Base-by-base conservation (phyloP, 257 asterid genomes). In the Salvia hispanica region DNA sequence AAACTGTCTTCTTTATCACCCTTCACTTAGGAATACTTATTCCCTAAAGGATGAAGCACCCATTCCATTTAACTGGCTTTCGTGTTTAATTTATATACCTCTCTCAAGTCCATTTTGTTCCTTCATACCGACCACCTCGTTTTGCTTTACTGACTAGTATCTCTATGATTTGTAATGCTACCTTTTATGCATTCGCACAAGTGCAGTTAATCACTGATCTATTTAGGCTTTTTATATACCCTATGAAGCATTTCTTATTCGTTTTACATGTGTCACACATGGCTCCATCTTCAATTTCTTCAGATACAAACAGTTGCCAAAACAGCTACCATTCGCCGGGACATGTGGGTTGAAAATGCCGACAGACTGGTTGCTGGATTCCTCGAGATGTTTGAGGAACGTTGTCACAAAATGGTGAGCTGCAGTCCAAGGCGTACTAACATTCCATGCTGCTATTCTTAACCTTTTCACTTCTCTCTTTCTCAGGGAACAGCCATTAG, bases 321-420 rank as follows among this genome's bases (percentile, higher is more conserved):
- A 78, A 87, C 89, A 10, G 95, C 91, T 45, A 78, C 81, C 57
- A 73, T 82, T 67, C 86, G 79, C 67, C 87, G 74, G 37, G 83
- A 82, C 48, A 75, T 76, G 69, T 87, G 95, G 95, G 85, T 87
- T 48, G 95, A 87, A 82, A 87, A 87, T 59, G 95, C 91, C 9
- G 95, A 87, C 65, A 78, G 85, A 48, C 81, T 79, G 89, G 91
- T 87, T 79, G 95, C 89, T 45, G 95, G 95, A 52, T 87, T 84
- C 72, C 95, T 87, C 12, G 89, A 82, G 69, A 87, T 87, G 89
- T 84, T 87, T 4, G 95, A 84, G 81, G 95, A 87, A 78, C 83
- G 89, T 56, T 87, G 87, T 75, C 91, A 87, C 79, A 84, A 87
- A 76, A 87, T 82, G 89, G 91, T 84, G 73, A 79, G 89, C 70